Evolutionary conservation across 345 rosid species (phyloP).

Genomic region (Acer campestre): DNA sequence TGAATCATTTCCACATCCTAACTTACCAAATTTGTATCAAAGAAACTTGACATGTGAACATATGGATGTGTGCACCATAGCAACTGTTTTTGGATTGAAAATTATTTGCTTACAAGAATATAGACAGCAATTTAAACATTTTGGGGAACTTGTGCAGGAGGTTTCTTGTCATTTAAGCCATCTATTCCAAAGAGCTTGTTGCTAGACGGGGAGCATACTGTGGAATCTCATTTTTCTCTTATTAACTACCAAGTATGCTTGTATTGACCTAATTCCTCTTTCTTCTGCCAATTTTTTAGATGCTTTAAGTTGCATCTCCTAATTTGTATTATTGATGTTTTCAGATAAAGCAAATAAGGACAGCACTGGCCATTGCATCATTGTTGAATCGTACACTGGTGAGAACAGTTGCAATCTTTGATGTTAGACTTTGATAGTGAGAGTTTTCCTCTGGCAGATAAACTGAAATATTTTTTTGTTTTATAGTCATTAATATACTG

Average conservation of each 20-base stretch:
- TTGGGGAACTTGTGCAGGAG: constrained; percentile 59
- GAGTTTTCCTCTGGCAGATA: neutral
- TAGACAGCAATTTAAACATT: constrained; percentile 18
- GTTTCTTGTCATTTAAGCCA: constrained; percentile 86
- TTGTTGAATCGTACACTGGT: constrained; percentile 90
- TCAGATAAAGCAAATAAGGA: constrained; percentile 91
- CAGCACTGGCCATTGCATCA: constrained; percentile 87
- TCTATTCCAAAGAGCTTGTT: constrained; percentile 80
- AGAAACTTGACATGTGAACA: neutral
- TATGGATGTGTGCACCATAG: neutral
- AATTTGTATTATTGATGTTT: constrained; percentile 23
- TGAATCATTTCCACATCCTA: constrained; percentile 8
- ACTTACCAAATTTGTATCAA: constrained; percentile 11
- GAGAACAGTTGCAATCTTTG: constrained; percentile 34
- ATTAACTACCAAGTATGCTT: constrained; percentile 80
- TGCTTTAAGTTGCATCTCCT: constrained; percentile 20
- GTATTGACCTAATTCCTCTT: constrained; percentile 24
- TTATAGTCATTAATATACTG: neutral
- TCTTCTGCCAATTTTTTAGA: constrained; percentile 19
- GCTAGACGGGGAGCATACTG: constrained; percentile 81
- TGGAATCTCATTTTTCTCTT: constrained; percentile 77
- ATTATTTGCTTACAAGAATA: neutral
- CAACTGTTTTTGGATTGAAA: neutral
- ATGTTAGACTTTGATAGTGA: neutral
- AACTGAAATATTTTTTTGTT: constrained; percentile 7